Base-by-base conservation (phyloP, 306 rosid species). In the Purshia tridentata region DNA sequence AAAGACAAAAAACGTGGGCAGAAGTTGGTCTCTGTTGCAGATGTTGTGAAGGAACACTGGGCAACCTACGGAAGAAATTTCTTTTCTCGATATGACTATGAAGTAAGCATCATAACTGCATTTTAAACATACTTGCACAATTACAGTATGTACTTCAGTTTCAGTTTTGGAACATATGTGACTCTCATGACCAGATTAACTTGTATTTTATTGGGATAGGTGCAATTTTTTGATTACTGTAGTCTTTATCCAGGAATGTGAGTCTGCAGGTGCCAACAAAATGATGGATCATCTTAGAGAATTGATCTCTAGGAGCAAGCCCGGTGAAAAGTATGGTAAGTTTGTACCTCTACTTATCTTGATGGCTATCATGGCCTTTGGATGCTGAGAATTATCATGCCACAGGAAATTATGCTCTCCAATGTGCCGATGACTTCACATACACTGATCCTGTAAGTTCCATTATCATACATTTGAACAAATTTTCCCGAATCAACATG, bases 31-130 rank as follows among this genome's bases (percentile, higher is more conserved):
- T 92, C 97, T n/a, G 97, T 95, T 12, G 76, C 93, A 40, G 96
- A 95, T 56, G 86, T 95, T 13, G 96, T 81, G 76, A 90, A 73
- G 74, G 96, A 90, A 78, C 89, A 95, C 74, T 95, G 99, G 99
- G 96, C 88, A 69, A 84, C 87, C 70, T 95, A 88, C 62, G 98
- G 99, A 82, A 84, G 99, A 78, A 95, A 91, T 77, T 88, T 90
- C 87, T 92, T 95, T 80, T 95, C 98, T 56, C 84, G 99, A 84
- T 95, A 91, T 40, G 99, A 95, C 86, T 95, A 95, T 19, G 97
- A 95, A 85, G 98, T 90, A 69, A 63, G 87, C 69, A 53, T 48
- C 63, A 0, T 63, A 11, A 23, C 70, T 69, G 53, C 78, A 46
- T 50, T 64, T 56, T 55, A 72, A 68, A 72, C 59, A 46, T 39